These are phyloP conservation scores for Candida dubliniensis DNA, from an alignment of 1,139 yeast species.

Conservation along the genomic window DNA sequence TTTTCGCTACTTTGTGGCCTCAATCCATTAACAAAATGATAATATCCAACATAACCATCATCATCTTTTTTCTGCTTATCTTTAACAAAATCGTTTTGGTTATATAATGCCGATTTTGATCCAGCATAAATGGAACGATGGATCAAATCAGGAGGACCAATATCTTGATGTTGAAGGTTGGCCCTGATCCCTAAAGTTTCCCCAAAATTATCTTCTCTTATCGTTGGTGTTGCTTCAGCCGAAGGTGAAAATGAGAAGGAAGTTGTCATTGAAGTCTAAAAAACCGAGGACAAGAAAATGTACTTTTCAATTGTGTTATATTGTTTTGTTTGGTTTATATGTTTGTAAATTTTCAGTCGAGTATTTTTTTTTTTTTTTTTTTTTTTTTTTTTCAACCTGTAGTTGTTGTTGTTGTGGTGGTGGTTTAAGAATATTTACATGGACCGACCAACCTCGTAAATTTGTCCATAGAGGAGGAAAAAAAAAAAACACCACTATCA, in stretches of 20 bases:
- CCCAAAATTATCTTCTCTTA: conserved; percentile 32
- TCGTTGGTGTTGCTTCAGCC: conserved; percentile 17
- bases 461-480: neutral
- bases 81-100: conserved; percentile 29
- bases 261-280: neutral
- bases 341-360: too few species aligned
- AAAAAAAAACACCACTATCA: neutral
- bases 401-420: neutral
- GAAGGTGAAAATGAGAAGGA: neutral
- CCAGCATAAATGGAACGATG: conserved; percentile 44
- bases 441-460: too few species aligned
- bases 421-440: too few species aligned
- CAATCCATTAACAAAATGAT: conserved; percentile 42
- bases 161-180: conserved; percentile 17
- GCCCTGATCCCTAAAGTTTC: conserved; percentile 28
- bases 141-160: conserved; percentile 42
- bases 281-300: neutral
- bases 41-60: conserved; percentile 44
- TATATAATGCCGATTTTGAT: conserved; percentile 28
- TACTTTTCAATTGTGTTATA: neutral
- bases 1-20: conserved; percentile 21
- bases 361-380: neutral
- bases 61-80: conserved; percentile 20
- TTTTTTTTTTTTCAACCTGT: neutral
- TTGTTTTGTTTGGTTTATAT: neutral